Conservation (phyloP, 106 monocot species). For the Dendrobium huoshanense region DNA sequence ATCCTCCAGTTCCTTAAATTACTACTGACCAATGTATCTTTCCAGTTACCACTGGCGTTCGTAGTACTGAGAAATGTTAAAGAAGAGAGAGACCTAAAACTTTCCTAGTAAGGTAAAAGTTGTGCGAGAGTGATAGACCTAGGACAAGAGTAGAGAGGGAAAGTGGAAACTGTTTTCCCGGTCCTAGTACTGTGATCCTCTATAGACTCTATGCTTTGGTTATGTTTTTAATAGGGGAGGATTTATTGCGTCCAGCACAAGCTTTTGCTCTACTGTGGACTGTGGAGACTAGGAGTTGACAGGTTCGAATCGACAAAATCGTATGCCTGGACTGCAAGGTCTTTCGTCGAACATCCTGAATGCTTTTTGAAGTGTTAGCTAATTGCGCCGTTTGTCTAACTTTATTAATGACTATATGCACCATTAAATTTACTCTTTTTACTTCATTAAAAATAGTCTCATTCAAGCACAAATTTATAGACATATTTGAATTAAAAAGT, state of each 20-base stretch:
- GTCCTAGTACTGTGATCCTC: neutral
- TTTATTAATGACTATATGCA: no score
- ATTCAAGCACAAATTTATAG: no score
- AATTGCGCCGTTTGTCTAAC: neutral
- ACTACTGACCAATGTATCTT: neutral
- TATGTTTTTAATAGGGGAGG: slow-evolving; percentile 2
- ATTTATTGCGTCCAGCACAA: slow-evolving; percentile 9
- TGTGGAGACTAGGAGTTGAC: slow-evolving; percentile 4
- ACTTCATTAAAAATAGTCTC: no score
- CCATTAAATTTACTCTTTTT: no score
- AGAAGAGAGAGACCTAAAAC: slow-evolving; percentile 10
- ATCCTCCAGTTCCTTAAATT: slow-evolving; percentile 5
- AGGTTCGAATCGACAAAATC: neutral
- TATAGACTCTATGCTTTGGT: neutral
- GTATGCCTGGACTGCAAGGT: neutral
- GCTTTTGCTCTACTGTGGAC: neutral
- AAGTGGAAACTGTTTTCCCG: slow-evolving; percentile 6
- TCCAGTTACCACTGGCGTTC: neutral
- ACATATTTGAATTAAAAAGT: no score
- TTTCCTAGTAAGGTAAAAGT: slow-evolving; percentile 1
- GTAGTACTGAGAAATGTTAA: neutral
- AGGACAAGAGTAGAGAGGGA: slow-evolving; percentile 4
- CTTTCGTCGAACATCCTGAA: neutral
- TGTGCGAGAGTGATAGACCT: neutral
- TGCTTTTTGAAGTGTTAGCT: neutral